Conservation (phyloP, 768 basidiomycete genomes). For the Gyrodon lividus region DNA sequence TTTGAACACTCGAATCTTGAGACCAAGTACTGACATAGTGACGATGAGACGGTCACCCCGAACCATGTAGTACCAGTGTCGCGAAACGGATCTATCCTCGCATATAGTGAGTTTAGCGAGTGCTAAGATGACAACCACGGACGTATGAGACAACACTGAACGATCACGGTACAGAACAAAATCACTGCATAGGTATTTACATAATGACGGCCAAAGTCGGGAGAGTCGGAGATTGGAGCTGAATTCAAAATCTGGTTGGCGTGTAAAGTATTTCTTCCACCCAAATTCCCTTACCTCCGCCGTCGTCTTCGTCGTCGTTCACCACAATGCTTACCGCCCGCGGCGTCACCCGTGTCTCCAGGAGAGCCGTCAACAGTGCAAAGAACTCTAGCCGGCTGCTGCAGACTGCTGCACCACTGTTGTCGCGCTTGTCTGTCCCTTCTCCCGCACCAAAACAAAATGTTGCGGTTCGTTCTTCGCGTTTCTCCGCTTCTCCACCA, state of each 20-base stretch:
- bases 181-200: constrained; percentile 21
- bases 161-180: no score
- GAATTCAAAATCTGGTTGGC: constrained; percentile 21
- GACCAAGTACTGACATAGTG: neutral
- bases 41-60: neutral
- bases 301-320: constrained; percentile 33
- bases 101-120: no score
- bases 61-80: no score
- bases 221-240: constrained; percentile 27
- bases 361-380: constrained; percentile 74
- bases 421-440: constrained; percentile 51
- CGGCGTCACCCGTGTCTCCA: constrained; percentile 84
- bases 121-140: no score
- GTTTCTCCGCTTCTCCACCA: constrained; percentile 47
- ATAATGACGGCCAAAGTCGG: constrained; percentile 33
- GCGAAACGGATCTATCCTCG: no score
- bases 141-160: no score
- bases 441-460: constrained; percentile 44
- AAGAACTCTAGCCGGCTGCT: constrained; percentile 80
- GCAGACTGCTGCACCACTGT: constrained; percentile 64
- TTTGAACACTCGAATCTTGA: no score
- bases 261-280: constrained; percentile 34
- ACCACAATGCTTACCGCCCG: constrained; percentile 81
- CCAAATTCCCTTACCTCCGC: constrained; percentile 14
- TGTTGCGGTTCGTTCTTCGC: constrained; percentile 47